Evolutionary conservation across 2,329 filamentous ascomycete species (phyloP), one percentile per base, ranked within the genome.

Genomic region (Diaporthe sp.): DNA sequence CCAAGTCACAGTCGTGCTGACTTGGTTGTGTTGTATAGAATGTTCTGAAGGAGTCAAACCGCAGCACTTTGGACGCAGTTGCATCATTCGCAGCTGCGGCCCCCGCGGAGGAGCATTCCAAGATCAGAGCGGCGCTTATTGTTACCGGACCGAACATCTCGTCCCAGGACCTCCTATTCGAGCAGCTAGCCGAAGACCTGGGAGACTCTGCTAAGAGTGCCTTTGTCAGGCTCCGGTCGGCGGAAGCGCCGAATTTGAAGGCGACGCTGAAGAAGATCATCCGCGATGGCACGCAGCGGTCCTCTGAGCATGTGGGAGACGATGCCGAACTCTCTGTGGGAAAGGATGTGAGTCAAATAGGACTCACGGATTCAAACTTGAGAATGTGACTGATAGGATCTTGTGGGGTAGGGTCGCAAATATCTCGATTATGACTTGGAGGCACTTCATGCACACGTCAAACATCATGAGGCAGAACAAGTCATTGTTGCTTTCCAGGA

Each of bases 391-490:
- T 58, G 22, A 70, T 31, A 2, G 4, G 12, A 22, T 61, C 28
- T 63, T 37, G 31, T 28, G 42, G 12, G 12, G 77, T 79, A 92
- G 88, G 91, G 90, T 1, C 89, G 90, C 47, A 92, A 90, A 82
- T 90, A 94, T 76, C 88, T 96, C 3, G 93, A 94, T 79, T 97
- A 96, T 81, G 95, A 97, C 80, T 88, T 97, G 22, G 92, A 94
- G 79, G 91, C 93, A 34, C 84, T 97, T 42, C 85, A 92, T 76
- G 88, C 90, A 37, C 92, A 90, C 82, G 86, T 92, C 20, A 87
- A 87, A 75, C 85, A 87, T 12, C 88, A 89, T 51, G 82, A 84
- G 34, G 88, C 88, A 42, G 84, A 89, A 55, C 91, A 91, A 78
- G 89, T 96, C 13, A 89, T 95, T 71, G 86, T 97, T 67, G 91